Conservation (phyloP, 768 basidiomycete species). For the Russula abietina region DNA sequence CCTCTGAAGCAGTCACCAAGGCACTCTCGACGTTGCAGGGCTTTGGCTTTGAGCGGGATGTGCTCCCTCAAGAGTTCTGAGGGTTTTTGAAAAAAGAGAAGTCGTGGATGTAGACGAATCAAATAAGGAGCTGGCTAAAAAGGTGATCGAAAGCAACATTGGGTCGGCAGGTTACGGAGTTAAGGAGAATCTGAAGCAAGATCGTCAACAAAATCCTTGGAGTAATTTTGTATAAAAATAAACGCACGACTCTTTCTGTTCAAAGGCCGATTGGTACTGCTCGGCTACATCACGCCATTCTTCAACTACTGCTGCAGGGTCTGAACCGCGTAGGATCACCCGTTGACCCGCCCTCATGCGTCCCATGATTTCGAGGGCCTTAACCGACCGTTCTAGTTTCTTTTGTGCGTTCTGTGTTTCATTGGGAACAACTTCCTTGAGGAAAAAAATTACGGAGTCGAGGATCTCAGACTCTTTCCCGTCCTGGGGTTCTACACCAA, state of each 20-base stretch:
- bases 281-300: no score
- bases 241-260: not conserved
- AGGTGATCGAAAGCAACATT: no score
- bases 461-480: slow-evolving; percentile 8
- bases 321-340: not conserved
- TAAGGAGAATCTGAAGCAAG: slow-evolving; percentile 2
- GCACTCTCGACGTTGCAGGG: no score
- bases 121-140: slow-evolving; percentile 69
- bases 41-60: no score
- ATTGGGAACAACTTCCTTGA: slow-evolving; percentile 12
- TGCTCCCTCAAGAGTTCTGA: no score
- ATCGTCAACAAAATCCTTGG: not conserved
- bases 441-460: slow-evolving; percentile 8
- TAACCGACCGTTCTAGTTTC: no score
- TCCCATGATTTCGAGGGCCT: no score
- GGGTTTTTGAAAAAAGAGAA: slow-evolving; percentile 69
- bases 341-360: no score
- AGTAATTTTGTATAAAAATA: not conserved
- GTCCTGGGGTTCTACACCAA: not conserved
- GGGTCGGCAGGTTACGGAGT: not conserved
- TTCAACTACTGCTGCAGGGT: slow-evolving; percentile 1
- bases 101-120: slow-evolving; percentile 72
- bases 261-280: no score
- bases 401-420: slow-evolving; percentile 10
- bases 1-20: no score